Evolutionary conservation across 2,329 filamentous ascomycete genomes (phyloP), one percentile per base, ranked within the genome.

Genomic region (Ceratocystis eucalypticola): DNA sequence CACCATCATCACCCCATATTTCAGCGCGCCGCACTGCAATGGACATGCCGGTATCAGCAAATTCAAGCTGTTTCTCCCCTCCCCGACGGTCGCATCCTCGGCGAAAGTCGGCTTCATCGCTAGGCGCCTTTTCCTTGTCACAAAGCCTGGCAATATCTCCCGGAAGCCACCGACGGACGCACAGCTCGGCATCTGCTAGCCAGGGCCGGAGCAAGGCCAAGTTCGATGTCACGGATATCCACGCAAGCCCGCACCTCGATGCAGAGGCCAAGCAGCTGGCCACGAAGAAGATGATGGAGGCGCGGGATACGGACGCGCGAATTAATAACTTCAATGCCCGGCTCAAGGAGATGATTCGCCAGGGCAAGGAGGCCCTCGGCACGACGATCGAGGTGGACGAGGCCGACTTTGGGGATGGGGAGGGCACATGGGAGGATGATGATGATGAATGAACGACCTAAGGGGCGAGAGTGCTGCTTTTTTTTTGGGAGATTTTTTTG

Each of bases 291-390:
- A 80, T 85, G 28, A 83, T 84, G 63, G 88, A 89, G 67, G 91
- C 96, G 71, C 80, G 85, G 59, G 87, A 92, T 71, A 83, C 89
- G 6, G 91, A 97, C 71, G 84, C 86, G 55, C 86, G 88, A 64
- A 88, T 97, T 71, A 85, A 85, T 62, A 84, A 87, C 30, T 85
- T 97, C 75, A 95, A 94, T 73, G 81, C 84, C 61, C 85, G 88
- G 71, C 78, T 97, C 61, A 84, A 88, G 72, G 88, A 87, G 44
- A 91, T 99, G 88, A 95, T 99, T 65, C 82, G 86, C 1, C 88
- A 97, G 75, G 94, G 92, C 0, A 88, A 88, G 71, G 88, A 94
- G 74, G 94, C 94, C 1, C 76, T 99, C 20, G 92, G 87, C 1
- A 88, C 88, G 22, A 88, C 79, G 50, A 79, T 89, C 62, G 85